phyloP scores from a whole-genome alignment of 768 basidiomycete genomes.

The Suillus clintonianus region DNA sequence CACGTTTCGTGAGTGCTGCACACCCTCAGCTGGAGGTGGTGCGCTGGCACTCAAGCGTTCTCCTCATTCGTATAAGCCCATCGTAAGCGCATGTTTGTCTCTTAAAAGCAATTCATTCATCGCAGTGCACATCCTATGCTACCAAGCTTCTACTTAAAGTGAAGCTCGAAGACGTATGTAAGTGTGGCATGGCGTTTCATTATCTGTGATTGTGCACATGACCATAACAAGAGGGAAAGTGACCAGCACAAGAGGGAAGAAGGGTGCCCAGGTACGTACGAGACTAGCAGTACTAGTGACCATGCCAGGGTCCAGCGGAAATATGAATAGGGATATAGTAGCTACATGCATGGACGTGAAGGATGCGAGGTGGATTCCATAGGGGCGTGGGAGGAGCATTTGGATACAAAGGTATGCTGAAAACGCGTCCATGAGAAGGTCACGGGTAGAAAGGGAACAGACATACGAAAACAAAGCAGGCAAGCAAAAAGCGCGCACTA shows the following conservation, averaged over 20 bases:
- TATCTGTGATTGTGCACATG: neutral
- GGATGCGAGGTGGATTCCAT: neutral
- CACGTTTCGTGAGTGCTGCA: no score
- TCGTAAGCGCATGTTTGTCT: neutral
- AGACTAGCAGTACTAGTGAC: neutral
- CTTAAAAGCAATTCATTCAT: neutral
- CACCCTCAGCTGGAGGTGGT: no score
- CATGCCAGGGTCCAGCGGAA: neutral
- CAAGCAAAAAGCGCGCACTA: neutral
- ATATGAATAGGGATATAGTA: conserved; percentile 1
- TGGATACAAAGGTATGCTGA: neutral
- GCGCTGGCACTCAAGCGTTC: neutral
- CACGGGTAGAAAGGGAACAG: neutral
- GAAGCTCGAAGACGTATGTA: neutral
- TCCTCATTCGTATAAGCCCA: neutral
- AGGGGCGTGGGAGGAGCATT: neutral
- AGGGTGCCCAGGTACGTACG: neutral
- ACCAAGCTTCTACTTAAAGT: neutral
- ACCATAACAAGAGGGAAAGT: neutral
- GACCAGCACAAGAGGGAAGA: neutral
- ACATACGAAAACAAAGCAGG: neutral
- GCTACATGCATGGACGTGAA: neutral
- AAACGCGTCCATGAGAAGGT: neutral
- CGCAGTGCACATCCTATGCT: neutral
- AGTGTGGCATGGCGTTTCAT: neutral